Conservation (phyloP, 2,329 filamentous ascomycete species). For the Atkinsonella texensis region DNA sequence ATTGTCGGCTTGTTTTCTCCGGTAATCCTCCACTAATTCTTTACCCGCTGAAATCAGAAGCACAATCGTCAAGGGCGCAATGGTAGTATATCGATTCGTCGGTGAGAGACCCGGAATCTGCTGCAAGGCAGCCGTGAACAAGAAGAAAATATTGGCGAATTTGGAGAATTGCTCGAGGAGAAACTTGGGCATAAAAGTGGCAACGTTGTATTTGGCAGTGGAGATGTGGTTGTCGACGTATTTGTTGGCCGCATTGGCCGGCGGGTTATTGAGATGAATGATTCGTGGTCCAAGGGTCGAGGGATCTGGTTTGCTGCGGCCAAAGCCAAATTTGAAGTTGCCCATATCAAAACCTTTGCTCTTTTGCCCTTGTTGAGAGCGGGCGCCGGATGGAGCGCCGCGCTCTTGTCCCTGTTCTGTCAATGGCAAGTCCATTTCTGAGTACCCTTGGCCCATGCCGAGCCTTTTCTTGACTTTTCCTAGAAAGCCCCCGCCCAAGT, state of each 20-base stretch:
- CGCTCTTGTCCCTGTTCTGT: conserved; percentile 55
- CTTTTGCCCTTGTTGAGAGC: conserved; percentile 28
- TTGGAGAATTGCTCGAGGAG: conserved; percentile 98
- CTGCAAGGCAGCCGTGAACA: conserved; percentile 89
- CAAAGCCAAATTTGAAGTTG: conserved; percentile 89
- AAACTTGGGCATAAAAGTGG: conserved; percentile 93
- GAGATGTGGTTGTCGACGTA: conserved; percentile 96
- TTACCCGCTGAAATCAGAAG: conserved; percentile 91
- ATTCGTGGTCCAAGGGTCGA: conserved; percentile 83
- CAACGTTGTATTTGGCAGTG: conserved; percentile 91
- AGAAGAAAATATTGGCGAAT: conserved; percentile 98
- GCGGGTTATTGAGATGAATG: conserved; percentile 92
- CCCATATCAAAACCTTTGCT: conserved; percentile 53
- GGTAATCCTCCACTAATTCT: conserved; percentile 86
- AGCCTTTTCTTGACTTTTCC: conserved; percentile 83
- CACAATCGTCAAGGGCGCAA: conserved; percentile 83
- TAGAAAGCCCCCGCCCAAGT: conserved; percentile 74
- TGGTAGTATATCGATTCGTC: conserved; percentile 91
- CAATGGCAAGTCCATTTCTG: conserved; percentile 94
- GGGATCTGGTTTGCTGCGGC: conserved; percentile 72
- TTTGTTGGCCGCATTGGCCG: conserved; percentile 78
- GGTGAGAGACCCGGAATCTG: conserved; percentile 93
- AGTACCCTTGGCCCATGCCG: conserved; percentile 80
- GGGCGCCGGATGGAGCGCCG: conserved; percentile 26
- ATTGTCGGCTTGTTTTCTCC: conserved; percentile 76